Conservation (phyloP, 305 asterid species). For the Solanum hybrid region DNA sequence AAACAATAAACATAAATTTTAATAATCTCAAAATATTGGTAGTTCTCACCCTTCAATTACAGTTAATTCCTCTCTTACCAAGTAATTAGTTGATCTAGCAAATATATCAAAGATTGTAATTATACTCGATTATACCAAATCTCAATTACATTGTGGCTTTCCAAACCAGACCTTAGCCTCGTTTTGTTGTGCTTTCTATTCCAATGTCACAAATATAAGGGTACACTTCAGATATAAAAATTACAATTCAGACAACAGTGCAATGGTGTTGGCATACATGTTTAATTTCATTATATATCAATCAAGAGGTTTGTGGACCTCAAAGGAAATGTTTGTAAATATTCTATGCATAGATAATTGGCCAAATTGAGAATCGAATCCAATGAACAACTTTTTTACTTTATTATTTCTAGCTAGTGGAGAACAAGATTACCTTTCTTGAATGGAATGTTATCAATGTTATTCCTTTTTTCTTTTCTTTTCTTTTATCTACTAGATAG, state of each 20-base stretch:
- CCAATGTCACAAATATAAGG: neutral
- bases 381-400: neutral
- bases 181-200: neutral
- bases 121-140: neutral
- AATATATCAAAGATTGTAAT: neutral
- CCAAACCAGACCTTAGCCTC: neutral
- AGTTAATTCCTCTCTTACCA: neutral
- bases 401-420: neutral
- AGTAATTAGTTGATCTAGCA: neutral
- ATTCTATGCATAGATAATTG: neutral
- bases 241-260: neutral
- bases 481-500: neutral
- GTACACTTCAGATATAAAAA: neutral
- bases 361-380: slow-evolving; percentile 8
- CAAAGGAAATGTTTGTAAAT: neutral
- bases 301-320: neutral
- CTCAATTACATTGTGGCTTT: neutral
- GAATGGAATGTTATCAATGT: neutral
- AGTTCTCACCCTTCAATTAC: neutral
- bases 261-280: neutral
- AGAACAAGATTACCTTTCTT: neutral
- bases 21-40: neutral
- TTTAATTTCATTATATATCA: neutral
- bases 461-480: neutral
- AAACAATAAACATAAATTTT: neutral